These are phyloP conservation scores for Boletus hoseneyae DNA, from an alignment of 1,284 basidiomycete genomes.

Conservation along the genomic window DNA sequence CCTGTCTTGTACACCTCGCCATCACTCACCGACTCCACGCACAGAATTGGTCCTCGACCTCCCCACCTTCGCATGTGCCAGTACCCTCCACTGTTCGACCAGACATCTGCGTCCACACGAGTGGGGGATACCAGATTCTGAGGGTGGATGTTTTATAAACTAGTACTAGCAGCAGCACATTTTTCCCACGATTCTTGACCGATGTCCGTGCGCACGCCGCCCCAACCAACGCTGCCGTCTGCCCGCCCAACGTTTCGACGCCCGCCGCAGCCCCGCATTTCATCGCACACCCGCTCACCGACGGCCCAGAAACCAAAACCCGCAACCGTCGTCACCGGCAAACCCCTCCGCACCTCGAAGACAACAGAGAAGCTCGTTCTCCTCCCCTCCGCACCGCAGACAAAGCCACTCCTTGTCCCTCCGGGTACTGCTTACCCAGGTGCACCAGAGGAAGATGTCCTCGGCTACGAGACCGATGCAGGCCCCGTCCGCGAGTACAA, in stretches of 20 bases:
- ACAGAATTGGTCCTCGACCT: no score
- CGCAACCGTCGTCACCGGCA: slow-evolving; percentile 33
- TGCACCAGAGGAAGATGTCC: slow-evolving; percentile 46
- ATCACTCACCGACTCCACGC: no score
- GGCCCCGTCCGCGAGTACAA: slow-evolving; percentile 64
- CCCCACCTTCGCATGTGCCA: no score
- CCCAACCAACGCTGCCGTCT: slow-evolving; percentile 26
- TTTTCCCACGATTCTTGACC: slow-evolving; percentile 11
- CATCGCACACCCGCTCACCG: slow-evolving; percentile 17
- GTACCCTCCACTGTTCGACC: no score
- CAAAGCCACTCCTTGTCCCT: slow-evolving; percentile 64
- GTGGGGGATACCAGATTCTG: no score
- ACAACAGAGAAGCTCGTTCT: slow-evolving; percentile 90
- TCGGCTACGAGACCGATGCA: slow-evolving; percentile 63
- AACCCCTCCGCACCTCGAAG: slow-evolving; percentile 82
- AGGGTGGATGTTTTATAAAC: no score
- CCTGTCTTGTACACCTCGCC: no score
- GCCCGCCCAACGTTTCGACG: slow-evolving; percentile 23
- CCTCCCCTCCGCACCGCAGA: slow-evolving; percentile 88
- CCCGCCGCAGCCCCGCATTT: slow-evolving; percentile 22
- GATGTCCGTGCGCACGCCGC: slow-evolving; percentile 14
- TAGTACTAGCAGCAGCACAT: no score
- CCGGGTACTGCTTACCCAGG: slow-evolving; percentile 23
- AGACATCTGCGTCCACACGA: no score
- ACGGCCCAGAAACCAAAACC: slow-evolving; percentile 18